Conservation (phyloP, 495 filamentous ascomycete species). For the Aspergillus asperescens region DNA sequence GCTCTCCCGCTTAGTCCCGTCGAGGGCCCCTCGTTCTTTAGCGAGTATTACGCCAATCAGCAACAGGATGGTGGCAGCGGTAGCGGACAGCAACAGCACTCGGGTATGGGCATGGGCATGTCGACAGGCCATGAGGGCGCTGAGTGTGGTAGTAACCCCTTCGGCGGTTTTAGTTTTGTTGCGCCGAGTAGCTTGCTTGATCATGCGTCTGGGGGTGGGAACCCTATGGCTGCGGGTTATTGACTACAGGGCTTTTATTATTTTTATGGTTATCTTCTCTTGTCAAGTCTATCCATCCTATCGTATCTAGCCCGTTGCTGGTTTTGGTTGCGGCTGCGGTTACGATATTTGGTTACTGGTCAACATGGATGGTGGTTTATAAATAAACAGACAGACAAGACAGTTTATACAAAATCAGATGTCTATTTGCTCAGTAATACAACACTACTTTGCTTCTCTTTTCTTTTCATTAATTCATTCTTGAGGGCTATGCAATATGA, state of each 20-base stretch:
- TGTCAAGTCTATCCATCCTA: background rate
- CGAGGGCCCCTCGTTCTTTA: conserved; percentile 30
- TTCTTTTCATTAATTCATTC: too few relatives aligned
- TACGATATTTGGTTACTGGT: background rate
- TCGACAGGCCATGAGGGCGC: conserved; percentile 17
- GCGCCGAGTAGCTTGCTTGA: conserved; percentile 83
- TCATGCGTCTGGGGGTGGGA: conserved; percentile 33
- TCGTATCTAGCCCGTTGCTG: background rate
- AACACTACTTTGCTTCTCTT: too few relatives aligned
- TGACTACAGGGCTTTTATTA: conserved; percentile 12
- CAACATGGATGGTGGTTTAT: too few relatives aligned
- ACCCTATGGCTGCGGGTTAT: conserved; percentile 27
- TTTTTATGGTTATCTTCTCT: background rate
- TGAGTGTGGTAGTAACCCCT: conserved; percentile 58
- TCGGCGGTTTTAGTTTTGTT: conserved; percentile 95
- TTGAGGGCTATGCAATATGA: too few relatives aligned
- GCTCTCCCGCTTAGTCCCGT: conserved; percentile 73
- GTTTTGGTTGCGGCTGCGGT: background rate
- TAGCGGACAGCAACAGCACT: background rate
- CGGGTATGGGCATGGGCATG: background rate
- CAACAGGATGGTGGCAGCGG: background rate
- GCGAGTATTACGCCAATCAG: conserved; percentile 30
- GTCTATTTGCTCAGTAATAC: too few relatives aligned
- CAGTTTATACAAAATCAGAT: too few relatives aligned
- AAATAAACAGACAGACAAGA: too few relatives aligned